phyloP scores from a whole-genome alignment of 2,329 filamentous ascomycete genomes.

The Didymella keratinophila region DNA sequence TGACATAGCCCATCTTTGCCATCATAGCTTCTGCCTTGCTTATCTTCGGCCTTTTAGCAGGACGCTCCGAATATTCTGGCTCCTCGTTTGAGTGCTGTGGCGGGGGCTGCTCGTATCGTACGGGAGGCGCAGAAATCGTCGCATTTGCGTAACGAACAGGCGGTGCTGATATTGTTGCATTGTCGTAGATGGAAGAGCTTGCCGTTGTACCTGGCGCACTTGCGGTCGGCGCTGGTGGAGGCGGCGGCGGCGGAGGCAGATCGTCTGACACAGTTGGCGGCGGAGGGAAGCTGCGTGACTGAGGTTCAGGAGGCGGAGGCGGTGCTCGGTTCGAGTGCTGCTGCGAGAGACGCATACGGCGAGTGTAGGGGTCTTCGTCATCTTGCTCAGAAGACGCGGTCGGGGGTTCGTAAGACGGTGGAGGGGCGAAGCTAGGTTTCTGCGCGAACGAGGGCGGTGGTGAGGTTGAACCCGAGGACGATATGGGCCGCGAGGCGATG shows the following conservation, averaged over 20 bases:
- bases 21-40: slow-evolving; percentile 78
- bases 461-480: slow-evolving; percentile 26
- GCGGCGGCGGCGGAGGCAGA: slow-evolving; percentile 26
- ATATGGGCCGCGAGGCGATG: slow-evolving; percentile 21
- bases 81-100: slow-evolving; percentile 25
- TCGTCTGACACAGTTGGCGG: slow-evolving; percentile 25
- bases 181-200: slow-evolving; percentile 32
- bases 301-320: slow-evolving; percentile 22
- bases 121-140: slow-evolving; percentile 80
- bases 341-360: slow-evolving; percentile 28
- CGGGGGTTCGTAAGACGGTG: slow-evolving; percentile 42
- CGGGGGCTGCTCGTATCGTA: slow-evolving; percentile 67
- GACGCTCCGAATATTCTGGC: slow-evolving; percentile 40
- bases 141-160: slow-evolving; percentile 74
- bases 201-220: slow-evolving; percentile 32
- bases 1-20: slow-evolving; percentile 92
- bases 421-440: slow-evolving; percentile 58
- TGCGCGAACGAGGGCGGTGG: slow-evolving; percentile 11
- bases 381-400: slow-evolving; percentile 31
- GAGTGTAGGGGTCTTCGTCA: slow-evolving; percentile 35
- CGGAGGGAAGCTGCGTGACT: slow-evolving; percentile 14
- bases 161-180: slow-evolving; percentile 74
- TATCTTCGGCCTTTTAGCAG: slow-evolving; percentile 47
- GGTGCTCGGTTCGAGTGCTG: slow-evolving; percentile 19
- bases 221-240: slow-evolving; percentile 60